Evolutionary conservation across 805 yeast species (phyloP).

Genomic region (Kockiozyma suomiensis): DNA sequence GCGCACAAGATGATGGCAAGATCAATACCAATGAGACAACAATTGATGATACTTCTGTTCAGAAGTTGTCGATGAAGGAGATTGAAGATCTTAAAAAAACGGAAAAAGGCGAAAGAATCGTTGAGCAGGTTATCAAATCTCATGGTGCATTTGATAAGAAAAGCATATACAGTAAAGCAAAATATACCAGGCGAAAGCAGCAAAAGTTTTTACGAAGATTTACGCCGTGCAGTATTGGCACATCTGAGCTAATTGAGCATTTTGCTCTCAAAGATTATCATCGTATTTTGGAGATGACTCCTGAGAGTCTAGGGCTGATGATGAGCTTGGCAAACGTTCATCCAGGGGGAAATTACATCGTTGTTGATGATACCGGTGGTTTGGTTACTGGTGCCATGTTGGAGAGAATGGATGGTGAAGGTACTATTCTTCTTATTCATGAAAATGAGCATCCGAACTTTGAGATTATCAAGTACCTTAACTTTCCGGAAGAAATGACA

Average conservation of each 20-base stretch:
- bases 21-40: slow-evolving; percentile 59
- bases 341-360: slow-evolving; percentile 86
- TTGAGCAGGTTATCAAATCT: slow-evolving; percentile 76
- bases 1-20: background rate
- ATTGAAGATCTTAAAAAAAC: slow-evolving; percentile 75
- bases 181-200: slow-evolving; percentile 87
- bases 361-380: slow-evolving; percentile 95
- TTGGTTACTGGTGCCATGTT: slow-evolving; percentile 79
- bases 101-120: slow-evolving; percentile 71
- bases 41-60: slow-evolving; percentile 70
- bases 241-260: slow-evolving; percentile 70
- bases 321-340: slow-evolving; percentile 78
- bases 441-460: slow-evolving; percentile 93
- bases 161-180: slow-evolving; percentile 86
- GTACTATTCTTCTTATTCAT: slow-evolving; percentile 73
- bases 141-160: slow-evolving; percentile 88
- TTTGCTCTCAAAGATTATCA: slow-evolving; percentile 76
- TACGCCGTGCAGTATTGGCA: slow-evolving; percentile 73
- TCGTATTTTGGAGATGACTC: slow-evolving; percentile 75
- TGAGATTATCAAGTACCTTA: slow-evolving; percentile 67
- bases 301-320: slow-evolving; percentile 78
- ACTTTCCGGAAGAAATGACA: slow-evolving; percentile 54
- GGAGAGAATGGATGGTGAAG: slow-evolving; percentile 70
- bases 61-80: slow-evolving; percentile 73
- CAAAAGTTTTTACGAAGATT: slow-evolving; percentile 86